Evolutionary conservation across 345 rosid species (phyloP).

Genomic region (Hibiscus tridactylites): DNA sequence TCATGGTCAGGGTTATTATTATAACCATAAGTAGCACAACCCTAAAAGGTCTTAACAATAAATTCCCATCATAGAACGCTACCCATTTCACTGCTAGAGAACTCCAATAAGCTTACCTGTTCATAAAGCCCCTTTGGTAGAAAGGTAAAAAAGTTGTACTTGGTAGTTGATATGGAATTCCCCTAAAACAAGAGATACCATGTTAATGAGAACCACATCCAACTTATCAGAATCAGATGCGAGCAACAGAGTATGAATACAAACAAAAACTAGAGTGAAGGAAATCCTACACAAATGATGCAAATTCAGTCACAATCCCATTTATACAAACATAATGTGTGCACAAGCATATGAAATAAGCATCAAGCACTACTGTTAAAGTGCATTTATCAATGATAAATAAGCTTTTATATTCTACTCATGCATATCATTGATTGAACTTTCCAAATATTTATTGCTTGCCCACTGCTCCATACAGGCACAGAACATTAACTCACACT

Average conservation of each 20-base stretch:
- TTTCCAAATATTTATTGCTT: background rate
- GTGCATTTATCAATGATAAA: background rate
- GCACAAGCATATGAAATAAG: background rate
- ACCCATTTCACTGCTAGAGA: conserved; percentile 1
- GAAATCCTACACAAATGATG: conserved; percentile 1
- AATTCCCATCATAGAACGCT: background rate
- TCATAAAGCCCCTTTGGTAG: conserved; percentile 96
- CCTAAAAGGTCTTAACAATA: background rate
- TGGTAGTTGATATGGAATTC: conserved; percentile 91
- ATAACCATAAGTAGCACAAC: background rate
- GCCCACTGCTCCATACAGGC: background rate
- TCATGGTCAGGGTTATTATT: background rate
- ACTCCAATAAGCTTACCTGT: conserved; percentile 53
- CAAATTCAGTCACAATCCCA: background rate
- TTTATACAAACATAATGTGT: background rate
- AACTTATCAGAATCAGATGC: conserved; percentile 2
- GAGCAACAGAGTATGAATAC: background rate
- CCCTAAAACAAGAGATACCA: conserved; percentile 42
- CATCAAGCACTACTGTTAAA: background rate
- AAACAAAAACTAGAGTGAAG: background rate
- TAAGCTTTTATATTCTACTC: background rate
- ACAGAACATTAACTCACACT: background rate
- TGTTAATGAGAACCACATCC: conserved; percentile 9
- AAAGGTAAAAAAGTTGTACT: conserved; percentile 93
- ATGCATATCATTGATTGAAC: background rate